Base-by-base conservation (phyloP, 768 basidiomycete species). In the Butyriboletus loyo region DNA sequence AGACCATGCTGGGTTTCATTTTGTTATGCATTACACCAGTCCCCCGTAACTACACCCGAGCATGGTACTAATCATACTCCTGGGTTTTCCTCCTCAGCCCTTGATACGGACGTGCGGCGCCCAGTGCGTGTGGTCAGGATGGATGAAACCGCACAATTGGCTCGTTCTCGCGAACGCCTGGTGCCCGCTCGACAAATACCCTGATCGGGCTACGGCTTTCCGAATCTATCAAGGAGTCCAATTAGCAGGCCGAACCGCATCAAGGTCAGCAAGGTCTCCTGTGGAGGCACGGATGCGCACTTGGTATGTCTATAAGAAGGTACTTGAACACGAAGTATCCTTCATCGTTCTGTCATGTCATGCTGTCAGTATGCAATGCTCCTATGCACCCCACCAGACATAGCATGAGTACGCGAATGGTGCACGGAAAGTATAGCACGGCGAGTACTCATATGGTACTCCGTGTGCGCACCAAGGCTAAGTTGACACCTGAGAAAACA, bases 301-400 rank as follows among this genome's bases (percentile, higher is more conserved):
- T 84, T 31, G 89, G 89, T 51, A 92, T 78, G 68, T 92, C 89
- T 37, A 92, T 77, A 39, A 90, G 75, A 44, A 92, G 75, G 67
- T 90, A 90, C 45, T 85, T 79, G 68, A 87, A 87, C 52, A 85
- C 80, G 65, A 88, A 92, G 64, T 86, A 84, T 8, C 89, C 89
- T 46, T 86, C 80, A 44, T 81, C 80, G 56, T 89, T 86, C 89
- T 91, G 64, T 40, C 28, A 49, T 37, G 49, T 50, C 48, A 56
- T 21, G 46, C 41, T 31, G 47, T 59, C 50, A 53, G 47, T 37
- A 55, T 47, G 22, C 43, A 40, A 54, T 30, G 19, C 40, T 24
- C 41, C 35, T 40, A 41, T 53, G 49, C 43, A 47, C 19, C 34
- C 24, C 45, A 46, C 27, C 47, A 49, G 41, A n/a, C 22, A 25